Conservation (phyloP, 2,329 filamentous ascomycete genomes). For the Aureobasidium sp. region DNA sequence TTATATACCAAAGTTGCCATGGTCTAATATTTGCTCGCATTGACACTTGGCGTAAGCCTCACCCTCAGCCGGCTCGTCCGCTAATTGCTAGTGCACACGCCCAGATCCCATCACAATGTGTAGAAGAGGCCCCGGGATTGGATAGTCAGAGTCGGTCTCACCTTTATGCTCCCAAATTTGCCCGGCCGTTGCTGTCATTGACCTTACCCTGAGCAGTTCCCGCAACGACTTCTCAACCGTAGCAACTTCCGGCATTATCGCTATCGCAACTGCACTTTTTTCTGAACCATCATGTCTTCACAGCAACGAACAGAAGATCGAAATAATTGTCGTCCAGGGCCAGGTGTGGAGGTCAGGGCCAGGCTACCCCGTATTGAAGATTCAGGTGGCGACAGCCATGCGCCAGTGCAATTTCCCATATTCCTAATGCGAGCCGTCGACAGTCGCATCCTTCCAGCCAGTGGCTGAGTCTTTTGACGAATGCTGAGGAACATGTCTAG, state of each 20-base stretch:
- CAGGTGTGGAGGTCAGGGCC: not conserved
- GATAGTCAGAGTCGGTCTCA: not conserved
- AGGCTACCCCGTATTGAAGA: not conserved
- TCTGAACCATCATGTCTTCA: not conserved
- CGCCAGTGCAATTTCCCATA: slow-evolving; percentile 7
- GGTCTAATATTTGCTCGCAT: slow-evolving; percentile 2
- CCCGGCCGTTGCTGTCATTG: not conserved
- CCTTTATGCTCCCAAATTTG: not conserved
- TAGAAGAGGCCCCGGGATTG: not conserved
- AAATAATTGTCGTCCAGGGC: not conserved
- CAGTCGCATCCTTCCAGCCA: not conserved
- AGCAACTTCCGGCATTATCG: not conserved
- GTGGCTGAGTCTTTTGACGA: not conserved
- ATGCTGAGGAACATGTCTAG: not conserved
- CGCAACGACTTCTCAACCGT: not conserved
- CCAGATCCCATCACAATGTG: slow-evolving; percentile 2
- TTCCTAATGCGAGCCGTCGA: slow-evolving; percentile 2
- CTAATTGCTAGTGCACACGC: slow-evolving; percentile 5
- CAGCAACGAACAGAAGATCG: not conserved
- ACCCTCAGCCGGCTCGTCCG: not conserved
- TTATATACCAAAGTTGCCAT: slow-evolving; percentile 5
- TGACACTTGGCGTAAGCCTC: slow-evolving; percentile 1
- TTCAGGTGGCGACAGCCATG: not conserved
- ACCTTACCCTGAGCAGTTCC: not conserved
- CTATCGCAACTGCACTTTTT: not conserved